These are phyloP conservation scores for Aureobasidium subglaciale DNA, from an alignment of 2,329 filamentous ascomycete species.

Conservation along the genomic window DNA sequence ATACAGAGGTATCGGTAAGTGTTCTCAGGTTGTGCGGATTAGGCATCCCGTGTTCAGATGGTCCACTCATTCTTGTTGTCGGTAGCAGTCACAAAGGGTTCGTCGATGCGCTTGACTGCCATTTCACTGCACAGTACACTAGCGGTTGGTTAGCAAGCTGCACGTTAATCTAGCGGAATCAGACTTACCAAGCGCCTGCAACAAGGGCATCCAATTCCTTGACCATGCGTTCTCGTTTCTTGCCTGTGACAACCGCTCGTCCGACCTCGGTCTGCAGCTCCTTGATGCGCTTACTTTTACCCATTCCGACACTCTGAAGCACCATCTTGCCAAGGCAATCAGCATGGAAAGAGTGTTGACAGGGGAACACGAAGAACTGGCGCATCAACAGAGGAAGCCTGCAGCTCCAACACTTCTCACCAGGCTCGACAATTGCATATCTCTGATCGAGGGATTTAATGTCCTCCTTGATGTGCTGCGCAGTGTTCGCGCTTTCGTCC, in stretches of 20 bases:
- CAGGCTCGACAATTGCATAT: constrained; percentile 94
- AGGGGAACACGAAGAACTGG: constrained; percentile 97
- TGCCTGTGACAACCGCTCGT: constrained; percentile 57
- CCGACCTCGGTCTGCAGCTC: constrained; percentile 81
- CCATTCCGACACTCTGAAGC: constrained; percentile 69
- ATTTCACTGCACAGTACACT: constrained; percentile 92
- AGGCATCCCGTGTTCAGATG: constrained; percentile 26
- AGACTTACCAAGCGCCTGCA: constrained; percentile 72
- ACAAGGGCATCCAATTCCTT: constrained; percentile 87
- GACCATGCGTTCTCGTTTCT: constrained; percentile 73
- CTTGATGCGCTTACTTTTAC: constrained; percentile 69
- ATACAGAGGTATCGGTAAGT: constrained; percentile 10
- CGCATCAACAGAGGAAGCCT: constrained; percentile 75
- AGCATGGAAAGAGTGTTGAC: constrained; percentile 94
- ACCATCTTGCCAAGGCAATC: constrained; percentile 87
- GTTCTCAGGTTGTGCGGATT: background rate
- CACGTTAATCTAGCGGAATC: too few relatives aligned
- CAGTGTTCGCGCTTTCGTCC: constrained; percentile 87
- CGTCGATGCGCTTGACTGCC: constrained; percentile 88
- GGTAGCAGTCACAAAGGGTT: constrained; percentile 71
- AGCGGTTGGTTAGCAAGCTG: background rate
- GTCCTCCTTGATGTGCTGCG: constrained; percentile 82
- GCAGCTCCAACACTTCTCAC: constrained; percentile 89
- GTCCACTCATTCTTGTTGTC: constrained; percentile 80
- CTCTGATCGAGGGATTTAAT: constrained; percentile 78